Base-by-base conservation (phyloP, 2,329 filamentous ascomycete genomes). In the Colletotrichum somersetense region DNA sequence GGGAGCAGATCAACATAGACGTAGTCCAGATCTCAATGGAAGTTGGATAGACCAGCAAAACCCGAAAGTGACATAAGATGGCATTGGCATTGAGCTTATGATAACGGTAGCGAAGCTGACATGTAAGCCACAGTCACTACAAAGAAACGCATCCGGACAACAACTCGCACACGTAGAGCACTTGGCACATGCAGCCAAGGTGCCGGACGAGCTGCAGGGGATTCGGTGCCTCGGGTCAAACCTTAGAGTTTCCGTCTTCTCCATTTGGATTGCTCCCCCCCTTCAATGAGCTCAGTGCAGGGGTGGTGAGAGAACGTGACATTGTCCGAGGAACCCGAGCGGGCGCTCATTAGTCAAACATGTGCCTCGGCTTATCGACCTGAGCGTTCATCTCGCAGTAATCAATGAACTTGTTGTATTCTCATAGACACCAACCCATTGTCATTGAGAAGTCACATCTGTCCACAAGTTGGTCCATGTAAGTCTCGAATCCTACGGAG, bases 341-440 rank as follows among this genome's bases (percentile, higher is more conserved):
- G 33, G 40, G 18, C 58, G 58, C 18, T n/a, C 56, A 26, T n/a
- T 7, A 11, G 16, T 56, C 12, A 12, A 12, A 52, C 53, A 65
- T 26, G 26, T 72, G 70, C 66, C 70, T 72, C 70, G 70, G 70
- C 55, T 62, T 40, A 48, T 12, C 5, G 20, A 56, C 30, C 46
- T 18, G 66, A 64, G 52, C n/a, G 23, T 23, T 35, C 62, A 55
- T 26, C 26, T 35, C 18, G 26, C 12, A 56, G 5, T 33, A 1
- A 18, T 20, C 14, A 33, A 30, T 16, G 1, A 30, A 30, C 30
- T 30, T 5, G 30, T 4, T 30, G 5, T 10, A 10, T 63, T 18
- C 6, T 35, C 62, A 55, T 64, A 7, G 3, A 18, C 26, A 20
- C n/a, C 16, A n/a, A 30, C 23, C 56, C 57, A 56, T 20, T 5